Conservation (phyloP, 305 asterid genomes). For the Solanum aculeatissimum region DNA sequence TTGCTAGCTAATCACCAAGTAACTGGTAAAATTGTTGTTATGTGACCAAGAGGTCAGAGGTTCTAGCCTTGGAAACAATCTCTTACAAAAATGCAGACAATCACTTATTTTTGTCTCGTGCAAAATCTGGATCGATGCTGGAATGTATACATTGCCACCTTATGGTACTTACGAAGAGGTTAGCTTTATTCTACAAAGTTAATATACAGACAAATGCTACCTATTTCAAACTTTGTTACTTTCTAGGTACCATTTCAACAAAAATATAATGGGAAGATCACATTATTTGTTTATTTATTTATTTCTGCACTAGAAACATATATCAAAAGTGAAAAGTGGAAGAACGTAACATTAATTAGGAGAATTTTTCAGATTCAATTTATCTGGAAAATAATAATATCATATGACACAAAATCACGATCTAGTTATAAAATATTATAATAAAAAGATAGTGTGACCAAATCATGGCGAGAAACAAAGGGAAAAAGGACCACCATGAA, state of each 20-base stretch:
- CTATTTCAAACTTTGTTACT: neutral
- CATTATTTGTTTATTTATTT: neutral
- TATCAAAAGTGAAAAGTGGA: neutral
- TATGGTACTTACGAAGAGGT: neutral
- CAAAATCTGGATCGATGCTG: neutral
- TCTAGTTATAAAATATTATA: neutral
- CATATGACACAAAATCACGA: neutral
- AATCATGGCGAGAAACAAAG: neutral
- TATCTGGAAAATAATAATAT: neutral
- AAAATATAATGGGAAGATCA: neutral
- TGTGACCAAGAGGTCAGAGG: no score
- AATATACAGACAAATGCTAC: neutral
- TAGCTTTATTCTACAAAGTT: neutral
- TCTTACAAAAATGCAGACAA: neutral
- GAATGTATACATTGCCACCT: neutral
- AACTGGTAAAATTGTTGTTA: no score
- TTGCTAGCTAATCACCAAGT: no score
- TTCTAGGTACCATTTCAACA: neutral
- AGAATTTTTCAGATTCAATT: neutral
- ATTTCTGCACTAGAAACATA: neutral
- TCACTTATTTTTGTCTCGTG: neutral
- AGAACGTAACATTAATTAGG: neutral
- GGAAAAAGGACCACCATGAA: slow-evolving; percentile 27
- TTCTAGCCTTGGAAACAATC: no score
- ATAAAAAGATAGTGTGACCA: neutral